phyloP scores from a whole-genome alignment of 73 alveolate genomes.

The Paramecium bursaria region DNA sequence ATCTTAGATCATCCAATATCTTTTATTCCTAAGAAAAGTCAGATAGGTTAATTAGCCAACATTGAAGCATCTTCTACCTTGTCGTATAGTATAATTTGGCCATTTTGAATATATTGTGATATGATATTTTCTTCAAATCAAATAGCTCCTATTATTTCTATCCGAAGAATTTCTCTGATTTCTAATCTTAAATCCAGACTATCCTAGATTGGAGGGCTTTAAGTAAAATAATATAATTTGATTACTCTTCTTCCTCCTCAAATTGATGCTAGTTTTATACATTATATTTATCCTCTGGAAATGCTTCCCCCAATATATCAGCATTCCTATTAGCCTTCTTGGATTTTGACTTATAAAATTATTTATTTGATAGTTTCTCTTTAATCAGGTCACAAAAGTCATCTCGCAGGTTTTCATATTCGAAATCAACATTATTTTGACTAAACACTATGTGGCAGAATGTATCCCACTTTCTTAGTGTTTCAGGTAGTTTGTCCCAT shows the following conservation, averaged over 20 bases:
- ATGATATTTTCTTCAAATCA: background rate
- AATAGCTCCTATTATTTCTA: background rate
- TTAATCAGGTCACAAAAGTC: conserved; percentile 54
- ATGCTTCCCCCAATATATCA: conserved; percentile 36
- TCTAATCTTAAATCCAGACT: too few species aligned
- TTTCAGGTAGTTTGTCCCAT: conserved; percentile 58
- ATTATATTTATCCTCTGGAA: conserved; percentile 31
- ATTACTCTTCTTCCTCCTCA: background rate
- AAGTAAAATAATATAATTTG: background rate
- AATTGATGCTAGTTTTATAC: conserved; percentile 3
- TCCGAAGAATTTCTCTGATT: too few species aligned
- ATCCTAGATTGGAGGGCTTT: conserved; percentile 1
- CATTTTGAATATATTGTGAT: conserved; percentile 26
- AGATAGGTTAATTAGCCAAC: background rate
- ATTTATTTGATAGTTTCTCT: background rate
- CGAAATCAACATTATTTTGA: conserved; percentile 16
- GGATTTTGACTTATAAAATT: background rate
- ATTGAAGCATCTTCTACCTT: conserved; percentile 1
- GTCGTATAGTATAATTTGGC: conserved; percentile 22
- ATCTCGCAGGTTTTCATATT: conserved; percentile 53
- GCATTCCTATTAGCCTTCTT: conserved; percentile 32
- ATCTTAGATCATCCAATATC: conserved; percentile 32
- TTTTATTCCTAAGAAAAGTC: conserved; percentile 45
- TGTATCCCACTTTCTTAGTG: conserved; percentile 36
- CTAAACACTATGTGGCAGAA: conserved; percentile 27